Percentiles rank a stretch among this genome's conserved stretches.
Evolutionary conservation across 306 rosid species (phyloP).

Genomic region (Quercus aquifolioides): DNA sequence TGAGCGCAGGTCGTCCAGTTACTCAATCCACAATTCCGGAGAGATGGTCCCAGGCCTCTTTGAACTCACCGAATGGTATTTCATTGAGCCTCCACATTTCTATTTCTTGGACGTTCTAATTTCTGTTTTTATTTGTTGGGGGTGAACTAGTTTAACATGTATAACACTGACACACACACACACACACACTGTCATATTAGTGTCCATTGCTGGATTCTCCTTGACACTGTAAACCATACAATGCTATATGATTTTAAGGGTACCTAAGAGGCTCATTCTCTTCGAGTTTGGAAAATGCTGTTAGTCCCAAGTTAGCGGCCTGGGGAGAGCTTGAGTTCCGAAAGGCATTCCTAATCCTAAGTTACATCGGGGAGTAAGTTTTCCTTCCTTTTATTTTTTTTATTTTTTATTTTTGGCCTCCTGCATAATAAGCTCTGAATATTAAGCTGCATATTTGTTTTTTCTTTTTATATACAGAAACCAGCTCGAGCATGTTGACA

Average conservation of each 20-base stretch:
- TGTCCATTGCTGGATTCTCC: background rate
- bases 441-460: background rate
- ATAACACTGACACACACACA: background rate
- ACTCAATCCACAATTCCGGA: background rate
- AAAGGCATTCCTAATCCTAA: conserved; percentile 57
- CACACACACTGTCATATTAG: background rate
- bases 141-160: background rate
- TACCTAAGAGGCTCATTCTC: background rate
- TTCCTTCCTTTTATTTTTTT: background rate
- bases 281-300: background rate
- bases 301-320: conserved; percentile 31
- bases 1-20: no score
- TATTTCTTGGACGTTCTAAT: background rate
- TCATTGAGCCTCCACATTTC: background rate
- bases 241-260: background rate
- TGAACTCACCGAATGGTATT: background rate
- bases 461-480: conserved; percentile 1
- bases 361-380: conserved; percentile 56
- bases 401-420: no score
- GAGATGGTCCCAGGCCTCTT: background rate
- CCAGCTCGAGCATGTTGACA: conserved; percentile 25
- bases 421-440: background rate
- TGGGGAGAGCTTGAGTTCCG: conserved; percentile 74
- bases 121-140: background rate
- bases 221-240: background rate